Base-by-base conservation (phyloP, 768 basidiomycete species). In the Pleurotus citrinopileatus region DNA sequence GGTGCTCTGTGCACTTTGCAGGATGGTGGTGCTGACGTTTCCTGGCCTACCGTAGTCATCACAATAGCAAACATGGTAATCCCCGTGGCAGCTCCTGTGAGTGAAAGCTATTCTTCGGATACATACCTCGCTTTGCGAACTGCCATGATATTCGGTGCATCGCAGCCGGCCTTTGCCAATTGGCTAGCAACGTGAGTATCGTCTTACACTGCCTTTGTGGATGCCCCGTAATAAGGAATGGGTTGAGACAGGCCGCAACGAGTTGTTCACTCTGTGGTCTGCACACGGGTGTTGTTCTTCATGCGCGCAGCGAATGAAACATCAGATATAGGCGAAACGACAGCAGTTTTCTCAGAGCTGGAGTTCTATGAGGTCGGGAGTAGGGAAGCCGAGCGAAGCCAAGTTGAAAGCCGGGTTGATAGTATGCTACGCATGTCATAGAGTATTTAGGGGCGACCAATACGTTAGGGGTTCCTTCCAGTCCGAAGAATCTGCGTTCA, bases 261-360 rank as follows among this genome's bases (percentile, higher is more conserved):
- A 25, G 73, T 75, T 26, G 56, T 76, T 17, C 75, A 76, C 59
- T 75, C 73, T 8, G 63, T 76, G 10, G 59, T 76, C 28, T 74
- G 72, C 59, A 73, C 62, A 25, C 70, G 75, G 17, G 73, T 76
- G 15, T 65, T 78, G 4, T 61, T 78, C 32, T 65, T 71, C 32
- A 75, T 78, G 40, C 40, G 40, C 8, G 40, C 40, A n/a, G 40
- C 40, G 19, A 42, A 42, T 22, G 40, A 42, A 42, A 42, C 40
- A 9, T 8, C 9, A 22, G 40, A 42, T 42, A 42, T 17, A 12
- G 9, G 13, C 9, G 40, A 20, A 42, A 22, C n/a, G 20, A 22
- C 40, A 17, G 19, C 19, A 17, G 40, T 22, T 9, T n/a, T 20
- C 19, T 12, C 40, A 20, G n/a, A 42, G 8, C 9, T 42, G 19